Evolutionary conservation across 2,329 filamentous ascomycete species (phyloP).

Genomic region (Nigrospora oryzae): DNA sequence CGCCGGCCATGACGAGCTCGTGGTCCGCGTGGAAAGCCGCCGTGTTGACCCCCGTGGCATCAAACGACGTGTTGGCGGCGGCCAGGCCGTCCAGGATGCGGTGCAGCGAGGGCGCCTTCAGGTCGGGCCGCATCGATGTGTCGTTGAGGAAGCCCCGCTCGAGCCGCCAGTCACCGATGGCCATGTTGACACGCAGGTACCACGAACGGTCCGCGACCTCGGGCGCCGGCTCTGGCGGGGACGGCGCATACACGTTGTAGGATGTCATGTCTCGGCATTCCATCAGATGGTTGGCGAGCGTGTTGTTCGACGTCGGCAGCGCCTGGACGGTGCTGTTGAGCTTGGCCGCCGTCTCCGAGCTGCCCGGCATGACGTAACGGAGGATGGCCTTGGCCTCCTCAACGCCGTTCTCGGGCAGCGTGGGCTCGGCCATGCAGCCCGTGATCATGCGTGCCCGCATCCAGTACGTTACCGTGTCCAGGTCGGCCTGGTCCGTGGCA

Average conservation of each 20-base stretch:
- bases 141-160: slow-evolving; percentile 51
- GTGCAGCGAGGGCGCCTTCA: slow-evolving; percentile 38
- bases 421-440: slow-evolving; percentile 48
- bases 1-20: slow-evolving; percentile 48
- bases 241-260: slow-evolving; percentile 31
- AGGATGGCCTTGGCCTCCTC: slow-evolving; percentile 41
- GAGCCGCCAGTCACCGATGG: slow-evolving; percentile 49
- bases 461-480: slow-evolving; percentile 49
- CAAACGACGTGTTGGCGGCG: slow-evolving; percentile 34
- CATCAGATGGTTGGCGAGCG: slow-evolving; percentile 23
- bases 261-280: slow-evolving; percentile 43
- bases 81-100: slow-evolving; percentile 36
- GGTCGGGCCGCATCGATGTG: slow-evolving; percentile 42
- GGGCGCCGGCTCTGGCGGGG: slow-evolving; percentile 31
- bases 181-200: slow-evolving; percentile 48
- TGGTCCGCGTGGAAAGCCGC: slow-evolving; percentile 31
- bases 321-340: slow-evolving; percentile 23
- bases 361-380: slow-evolving; percentile 24
- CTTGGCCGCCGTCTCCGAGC: slow-evolving; percentile 19
- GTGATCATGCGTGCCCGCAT: slow-evolving; percentile 55
- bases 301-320: slow-evolving; percentile 26
- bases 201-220: slow-evolving; percentile 39
- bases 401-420: slow-evolving; percentile 29
- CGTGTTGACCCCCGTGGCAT: slow-evolving; percentile 41
- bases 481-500: slow-evolving; percentile 45